Conservation (phyloP, 129 eudicot genomes). For the Ambrosia trifida region DNA sequence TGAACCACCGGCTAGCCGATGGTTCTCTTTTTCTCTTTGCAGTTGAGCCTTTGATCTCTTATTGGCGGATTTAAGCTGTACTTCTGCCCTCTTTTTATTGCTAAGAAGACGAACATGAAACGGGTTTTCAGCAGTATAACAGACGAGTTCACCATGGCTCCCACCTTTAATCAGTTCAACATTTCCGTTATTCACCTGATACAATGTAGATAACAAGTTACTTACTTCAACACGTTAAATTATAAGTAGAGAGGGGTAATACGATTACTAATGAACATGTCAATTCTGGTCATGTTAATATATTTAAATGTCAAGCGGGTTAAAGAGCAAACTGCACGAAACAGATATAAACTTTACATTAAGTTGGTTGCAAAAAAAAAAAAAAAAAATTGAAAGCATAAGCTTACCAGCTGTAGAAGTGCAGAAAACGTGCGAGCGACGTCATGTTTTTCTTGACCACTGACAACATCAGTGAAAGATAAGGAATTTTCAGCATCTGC, state of each 20-base stretch:
- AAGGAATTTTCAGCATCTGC: conserved; percentile 35
- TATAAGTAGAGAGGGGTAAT: not conserved
- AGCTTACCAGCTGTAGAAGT: conserved; percentile 82
- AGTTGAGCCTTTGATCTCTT: conserved; percentile 69
- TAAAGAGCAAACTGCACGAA: no score
- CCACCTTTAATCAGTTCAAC: conserved; percentile 57
- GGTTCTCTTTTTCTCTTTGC: conserved; percentile 49
- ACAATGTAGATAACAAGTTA: not conserved
- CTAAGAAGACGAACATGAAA: conserved; percentile 62
- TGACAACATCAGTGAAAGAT: conserved; percentile 74
- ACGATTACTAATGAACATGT: no score
- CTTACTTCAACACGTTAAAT: not conserved
- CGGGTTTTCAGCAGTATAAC: conserved; percentile 69
- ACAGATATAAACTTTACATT: no score
- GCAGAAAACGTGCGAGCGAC: conserved; percentile 92
- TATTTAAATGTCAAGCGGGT: no score
- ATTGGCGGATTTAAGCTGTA: conserved; percentile 55
- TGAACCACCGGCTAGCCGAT: conserved; percentile 25
- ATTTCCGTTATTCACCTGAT: conserved; percentile 85
- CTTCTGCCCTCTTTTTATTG: conserved; percentile 46
- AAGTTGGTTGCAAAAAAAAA: not conserved
- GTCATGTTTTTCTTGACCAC: conserved; percentile 82
- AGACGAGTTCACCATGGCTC: conserved; percentile 31
- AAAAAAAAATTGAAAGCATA: not conserved
- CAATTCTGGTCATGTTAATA: no score